Base-by-base conservation (phyloP, 768 basidiomycete species). In the Suillus luteus region DNA sequence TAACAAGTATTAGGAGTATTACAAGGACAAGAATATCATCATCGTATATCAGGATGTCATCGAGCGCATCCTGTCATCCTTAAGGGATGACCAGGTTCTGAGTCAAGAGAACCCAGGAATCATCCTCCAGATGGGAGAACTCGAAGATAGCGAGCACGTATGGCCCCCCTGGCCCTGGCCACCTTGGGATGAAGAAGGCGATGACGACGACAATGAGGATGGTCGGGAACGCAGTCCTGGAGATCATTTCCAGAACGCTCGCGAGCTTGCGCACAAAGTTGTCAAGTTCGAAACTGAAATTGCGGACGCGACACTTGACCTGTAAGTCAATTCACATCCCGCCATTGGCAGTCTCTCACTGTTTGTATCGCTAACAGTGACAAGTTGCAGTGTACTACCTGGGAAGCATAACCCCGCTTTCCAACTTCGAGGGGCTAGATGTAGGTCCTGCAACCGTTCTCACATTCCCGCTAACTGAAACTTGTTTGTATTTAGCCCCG, bases 101-200 rank as follows among this genome's bases (percentile, higher is more conserved):
- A 60, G n/a, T 24, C 31, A 52, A 64, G 52, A 58, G 66, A 66
- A 55, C n/a, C 27, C 67, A 78, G 24, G 59, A 66, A 75, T 31
- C 66, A 68, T 73, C 57, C 59, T 77, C 66, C 60, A 79, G 82
- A 61, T 79, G 78, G 57, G 80, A 80, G 65, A 76, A 68, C 9
- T 71, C 61, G 67, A 81, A 78, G 64, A 70, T 3, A 52, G 64
- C 22, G 71, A 76, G 38, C 71, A 40, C 55, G 79, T 85, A 35
- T 92, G 89, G 90, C 91, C 91, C 49, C 89, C 89, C 44, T 88
- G 90, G 89, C 88, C 90, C 17, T 90, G 90, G 90, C 90, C 92
- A 71, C 93, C 94, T 6, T 95, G 91, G 91, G 88, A 83, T 49
- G 86, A 77, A 31, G 86, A 87, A 37, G 86, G 82, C 19, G 86